A percentile compares a stretch with the other conserved stretches of the same genome.
Evolutionary conservation across 2,329 filamentous ascomycete species (phyloP).

Genomic region (Xylariaceae sp.): DNA sequence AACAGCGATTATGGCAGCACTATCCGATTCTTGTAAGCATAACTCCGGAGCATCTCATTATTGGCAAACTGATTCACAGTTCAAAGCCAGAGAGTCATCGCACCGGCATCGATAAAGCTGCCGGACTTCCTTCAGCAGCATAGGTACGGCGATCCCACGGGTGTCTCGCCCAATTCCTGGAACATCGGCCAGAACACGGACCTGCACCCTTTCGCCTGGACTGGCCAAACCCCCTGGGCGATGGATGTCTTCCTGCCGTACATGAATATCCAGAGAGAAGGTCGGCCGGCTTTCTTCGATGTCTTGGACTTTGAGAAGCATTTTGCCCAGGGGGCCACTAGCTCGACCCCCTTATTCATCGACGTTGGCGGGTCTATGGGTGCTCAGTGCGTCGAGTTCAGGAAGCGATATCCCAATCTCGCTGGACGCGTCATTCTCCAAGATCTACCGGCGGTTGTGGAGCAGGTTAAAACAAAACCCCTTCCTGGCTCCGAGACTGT

Average conservation of each 20-base stretch:
- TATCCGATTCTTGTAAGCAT: constrained; percentile 2
- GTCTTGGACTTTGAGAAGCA: constrained; percentile 3
- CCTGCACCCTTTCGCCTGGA: background rate
- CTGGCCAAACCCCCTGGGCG: background rate
- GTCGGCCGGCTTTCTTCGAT: constrained; percentile 5
- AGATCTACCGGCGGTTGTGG: constrained; percentile 2
- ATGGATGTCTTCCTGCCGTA: background rate
- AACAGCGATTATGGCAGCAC: background rate
- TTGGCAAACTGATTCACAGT: background rate
- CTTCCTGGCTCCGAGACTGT: constrained; percentile 1
- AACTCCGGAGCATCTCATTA: too few species aligned
- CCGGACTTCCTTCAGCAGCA: constrained; percentile 6
- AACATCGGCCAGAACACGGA: background rate
- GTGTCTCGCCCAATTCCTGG: background rate
- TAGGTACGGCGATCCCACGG: constrained; percentile 6
- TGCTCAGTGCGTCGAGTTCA: constrained; percentile 1
- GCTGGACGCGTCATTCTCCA: constrained; percentile 7
- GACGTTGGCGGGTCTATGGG: constrained; percentile 7
- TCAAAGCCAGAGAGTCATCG: background rate
- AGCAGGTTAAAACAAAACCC: constrained; percentile 1
- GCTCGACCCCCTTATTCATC: constrained; percentile 7
- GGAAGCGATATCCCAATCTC: constrained; percentile 7
- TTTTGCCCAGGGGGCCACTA: background rate
- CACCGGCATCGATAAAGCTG: background rate
- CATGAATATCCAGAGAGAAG: constrained; percentile 1